Evolutionary conservation across 2,329 filamentous ascomycete species (phyloP), one percentile per base, ranked within the genome.

Genomic region (Calonectria crousiana): DNA sequence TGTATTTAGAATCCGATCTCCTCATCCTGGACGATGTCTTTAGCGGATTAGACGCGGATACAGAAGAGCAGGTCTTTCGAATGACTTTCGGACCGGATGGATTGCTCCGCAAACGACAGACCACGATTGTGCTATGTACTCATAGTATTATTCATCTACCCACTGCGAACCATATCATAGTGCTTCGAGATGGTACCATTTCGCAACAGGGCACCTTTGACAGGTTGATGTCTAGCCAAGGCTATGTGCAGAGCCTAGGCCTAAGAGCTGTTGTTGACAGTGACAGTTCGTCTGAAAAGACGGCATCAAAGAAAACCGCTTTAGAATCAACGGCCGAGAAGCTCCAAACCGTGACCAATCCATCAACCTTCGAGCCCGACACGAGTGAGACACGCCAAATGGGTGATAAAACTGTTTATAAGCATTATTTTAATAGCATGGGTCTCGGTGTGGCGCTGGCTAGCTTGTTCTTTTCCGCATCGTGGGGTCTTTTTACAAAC

Each of bases 321-420:
- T 2, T 16, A 6, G 44, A 34, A 18, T 41, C 56, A 41, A 26
- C 10, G 14, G 36, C 18, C 44, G 65, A 5, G 10, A 34, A 0
- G 51, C 28, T 6, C 38, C 74, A 14, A 38, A 51, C n/a, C n/a
- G 1, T 28, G 73, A 4, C 77, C 76, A 1, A 75, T 81, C 26
- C 73, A 60, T 6, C 76, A 78, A 16, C 77, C 81, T 1, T 81
- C 80, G 23, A 73, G 16, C 26, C 23, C 6, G 34, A 62, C 10
- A 11, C n/a, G 2, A 26, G 36, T 41, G 56, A 62, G 36, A 20
- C 34, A 20, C 56, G 56, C 6, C 13, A 62, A 41, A 20, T 76
- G 1, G 83, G 83, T 1, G 83, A 84, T 64, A 76, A 69, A 13
- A 79, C 80, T 0, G 81, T 85, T 3, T 86, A 86, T 67, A 78